Base-by-base conservation (phyloP, 2,329 filamentous ascomycete species). In the Cercospora sesami region DNA sequence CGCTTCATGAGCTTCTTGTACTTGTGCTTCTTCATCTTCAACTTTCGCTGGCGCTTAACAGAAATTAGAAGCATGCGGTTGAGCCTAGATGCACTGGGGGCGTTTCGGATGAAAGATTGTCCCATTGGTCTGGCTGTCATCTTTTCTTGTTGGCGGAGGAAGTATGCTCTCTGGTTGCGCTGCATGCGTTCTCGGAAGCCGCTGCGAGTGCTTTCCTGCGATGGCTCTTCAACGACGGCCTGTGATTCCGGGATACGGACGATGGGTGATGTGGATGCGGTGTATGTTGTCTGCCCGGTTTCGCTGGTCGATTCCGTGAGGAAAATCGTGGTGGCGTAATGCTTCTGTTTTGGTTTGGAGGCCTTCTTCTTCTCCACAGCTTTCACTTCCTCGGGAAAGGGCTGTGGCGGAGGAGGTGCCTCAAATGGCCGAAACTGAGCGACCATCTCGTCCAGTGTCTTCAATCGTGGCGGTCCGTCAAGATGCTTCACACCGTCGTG, bases 11-110 rank as follows among this genome's bases (percentile, higher is more conserved):
- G 85, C 88, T 99, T 99, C 93, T 97, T 98, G 83, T 97, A 97
- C 89, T 99, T 99, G 87, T 98, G 94, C 88, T 98, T 99, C 91
- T 99, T 99, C 94, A 99, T 99, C 88, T 93, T 97, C 78, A 97
- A 83, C 84, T 95, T 96, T 78, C 93, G 86, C 82, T 96, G 93
- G 80, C 95, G 87, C 85, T 90, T 93, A 74, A 97, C 94, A 78
- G 92, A 96, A 78, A 99, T 93, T 71, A 93, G 87, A 69, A 90
- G 83, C 90, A 97, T 94, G 68, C 79, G 71, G 18, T 75, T 77
- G 69, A 76, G 75, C 66, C 69, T 57, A 57, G 63, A 45, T 53
- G 64, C 68, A 55, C 72, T 70, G 12, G 74, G 71, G 28, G 73
- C 71, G 26, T 68, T 68, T 48, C 71, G 59, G 26, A 68, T 59